Percentiles rank a stretch among this genome's conserved stretches.
phyloP scores from a whole-genome alignment of 148 eudicot genomes.

The Rheum nobile region DNA sequence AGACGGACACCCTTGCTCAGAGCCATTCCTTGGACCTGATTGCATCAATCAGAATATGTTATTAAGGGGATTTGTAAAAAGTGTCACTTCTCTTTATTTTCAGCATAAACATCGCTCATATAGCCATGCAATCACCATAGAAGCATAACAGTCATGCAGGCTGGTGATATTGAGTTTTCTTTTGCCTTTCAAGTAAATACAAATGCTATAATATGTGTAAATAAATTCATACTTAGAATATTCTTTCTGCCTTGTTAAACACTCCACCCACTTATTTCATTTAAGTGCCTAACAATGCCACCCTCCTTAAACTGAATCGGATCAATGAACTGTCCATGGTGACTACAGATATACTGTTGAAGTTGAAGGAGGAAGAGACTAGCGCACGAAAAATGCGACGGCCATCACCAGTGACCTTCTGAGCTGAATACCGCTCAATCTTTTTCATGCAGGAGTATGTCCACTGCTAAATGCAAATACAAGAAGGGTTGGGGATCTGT shows the following conservation, averaged over 20 bases:
- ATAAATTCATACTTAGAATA: background rate
- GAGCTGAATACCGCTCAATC: conserved; percentile 58
- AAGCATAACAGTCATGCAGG: background rate
- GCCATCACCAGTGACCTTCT: conserved; percentile 83
- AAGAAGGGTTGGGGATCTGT: too few relatives aligned
- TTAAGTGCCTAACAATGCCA: too few relatives aligned
- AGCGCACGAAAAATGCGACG: conserved; percentile 95
- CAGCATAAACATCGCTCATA: background rate
- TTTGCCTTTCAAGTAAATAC: background rate
- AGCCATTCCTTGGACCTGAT: conserved; percentile 96
- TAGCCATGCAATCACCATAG: background rate
- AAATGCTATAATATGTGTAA: background rate
- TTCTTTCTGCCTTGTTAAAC: too few relatives aligned
- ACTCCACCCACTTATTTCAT: too few relatives aligned
- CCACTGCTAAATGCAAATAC: conserved; percentile 20
- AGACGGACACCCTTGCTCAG: conserved; percentile 60
- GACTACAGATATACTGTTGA: too few relatives aligned
- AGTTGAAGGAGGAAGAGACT: conserved; percentile 22
- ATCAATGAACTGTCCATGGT: too few relatives aligned
- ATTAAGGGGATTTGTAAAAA: background rate
- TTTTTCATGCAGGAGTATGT: conserved; percentile 51
- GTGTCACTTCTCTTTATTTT: background rate
- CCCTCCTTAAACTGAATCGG: too few relatives aligned
- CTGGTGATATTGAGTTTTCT: background rate
- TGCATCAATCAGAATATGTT: conserved; percentile 5